Evolutionary conservation across 2,329 filamentous ascomycete species (phyloP).

Genomic region (Nigrograna mackinnonii): DNA sequence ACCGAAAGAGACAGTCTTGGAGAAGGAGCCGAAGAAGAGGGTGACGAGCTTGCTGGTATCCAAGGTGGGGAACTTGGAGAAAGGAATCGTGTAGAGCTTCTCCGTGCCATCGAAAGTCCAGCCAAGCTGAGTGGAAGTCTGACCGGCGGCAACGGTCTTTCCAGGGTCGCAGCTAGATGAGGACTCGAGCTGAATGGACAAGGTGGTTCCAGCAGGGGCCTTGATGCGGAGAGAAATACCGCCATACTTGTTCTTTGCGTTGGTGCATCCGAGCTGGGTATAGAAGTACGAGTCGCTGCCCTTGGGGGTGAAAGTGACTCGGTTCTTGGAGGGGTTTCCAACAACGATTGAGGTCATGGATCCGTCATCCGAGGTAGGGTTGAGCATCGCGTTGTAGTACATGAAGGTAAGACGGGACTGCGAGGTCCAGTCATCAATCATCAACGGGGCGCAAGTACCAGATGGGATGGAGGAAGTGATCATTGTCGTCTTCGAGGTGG

Average conservation of each 20-base stretch:
- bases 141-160: slow-evolving; percentile 35
- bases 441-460: slow-evolving; percentile 47
- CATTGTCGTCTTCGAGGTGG: slow-evolving; percentile 14
- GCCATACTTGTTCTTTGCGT: slow-evolving; percentile 55
- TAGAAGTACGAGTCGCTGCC: slow-evolving; percentile 60
- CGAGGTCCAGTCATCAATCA: slow-evolving; percentile 65
- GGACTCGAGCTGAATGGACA: slow-evolving; percentile 57
- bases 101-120: slow-evolving; percentile 65
- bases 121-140: slow-evolving; percentile 55
- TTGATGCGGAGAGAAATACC: slow-evolving; percentile 61
- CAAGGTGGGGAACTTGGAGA: slow-evolving; percentile 55
- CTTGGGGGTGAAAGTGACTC: slow-evolving; percentile 56
- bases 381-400: slow-evolving; percentile 62
- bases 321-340: slow-evolving; percentile 47
- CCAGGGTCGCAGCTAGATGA: slow-evolving; percentile 49
- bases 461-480: slow-evolving; percentile 16
- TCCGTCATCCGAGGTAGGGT: slow-evolving; percentile 60
- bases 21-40: slow-evolving; percentile 55
- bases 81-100: slow-evolving; percentile 62
- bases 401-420: slow-evolving; percentile 66
- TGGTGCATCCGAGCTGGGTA: slow-evolving; percentile 59
- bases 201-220: slow-evolving; percentile 54
- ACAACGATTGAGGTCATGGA: slow-evolving; percentile 62
- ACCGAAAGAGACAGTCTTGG: slow-evolving; percentile 54
- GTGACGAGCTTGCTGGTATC: slow-evolving; percentile 58